These are phyloP conservation scores for Nectriaceae sp. DNA, from an alignment of 2,329 filamentous ascomycete genomes.

Conservation along the genomic window DNA sequence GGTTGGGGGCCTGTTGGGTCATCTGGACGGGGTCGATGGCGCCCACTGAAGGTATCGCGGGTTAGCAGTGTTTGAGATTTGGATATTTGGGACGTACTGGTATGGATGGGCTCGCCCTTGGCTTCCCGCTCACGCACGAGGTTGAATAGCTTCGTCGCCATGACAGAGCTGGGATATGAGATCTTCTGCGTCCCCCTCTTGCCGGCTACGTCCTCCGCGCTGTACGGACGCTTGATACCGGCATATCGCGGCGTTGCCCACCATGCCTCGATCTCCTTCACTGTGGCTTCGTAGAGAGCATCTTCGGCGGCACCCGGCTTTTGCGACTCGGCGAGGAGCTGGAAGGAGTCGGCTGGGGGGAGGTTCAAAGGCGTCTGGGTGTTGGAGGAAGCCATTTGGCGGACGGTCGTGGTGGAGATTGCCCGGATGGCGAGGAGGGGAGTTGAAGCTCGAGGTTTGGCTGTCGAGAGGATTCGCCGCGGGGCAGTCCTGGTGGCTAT, in stretches of 20 bases:
- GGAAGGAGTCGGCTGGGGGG: conserved; percentile 73
- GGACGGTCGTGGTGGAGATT: conserved; percentile 31
- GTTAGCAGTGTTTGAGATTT: neutral
- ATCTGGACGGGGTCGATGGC: conserved; percentile 99
- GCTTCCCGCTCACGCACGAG: conserved; percentile 76
- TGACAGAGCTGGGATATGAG: conserved; percentile 87
- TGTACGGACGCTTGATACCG: conserved; percentile 91
- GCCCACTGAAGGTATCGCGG: conserved; percentile 65
- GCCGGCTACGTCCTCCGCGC: conserved; percentile 85
- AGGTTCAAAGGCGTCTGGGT: conserved; percentile 33
- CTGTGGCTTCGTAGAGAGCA: conserved; percentile 78
- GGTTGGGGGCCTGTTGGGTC: conserved; percentile 95
- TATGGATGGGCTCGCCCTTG: conserved; percentile 87
- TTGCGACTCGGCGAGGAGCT: conserved; percentile 74
- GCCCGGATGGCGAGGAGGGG: conserved; percentile 28
- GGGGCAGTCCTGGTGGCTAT: conserved; percentile 34
- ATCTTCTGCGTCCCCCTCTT: conserved; percentile 89
- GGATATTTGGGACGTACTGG: conserved; percentile 60
- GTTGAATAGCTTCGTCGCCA: conserved; percentile 94
- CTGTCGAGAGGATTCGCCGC: conserved; percentile 27
- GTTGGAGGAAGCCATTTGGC: conserved; percentile 29
- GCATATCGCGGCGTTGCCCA: conserved; percentile 84
- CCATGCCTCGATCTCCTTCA: conserved; percentile 86
- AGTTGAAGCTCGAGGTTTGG: conserved; percentile 16
- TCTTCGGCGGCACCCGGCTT: conserved; percentile 85